Evolutionary conservation across 345 rosid species (phyloP).

Genomic region (Eucalyptus caleyi): DNA sequence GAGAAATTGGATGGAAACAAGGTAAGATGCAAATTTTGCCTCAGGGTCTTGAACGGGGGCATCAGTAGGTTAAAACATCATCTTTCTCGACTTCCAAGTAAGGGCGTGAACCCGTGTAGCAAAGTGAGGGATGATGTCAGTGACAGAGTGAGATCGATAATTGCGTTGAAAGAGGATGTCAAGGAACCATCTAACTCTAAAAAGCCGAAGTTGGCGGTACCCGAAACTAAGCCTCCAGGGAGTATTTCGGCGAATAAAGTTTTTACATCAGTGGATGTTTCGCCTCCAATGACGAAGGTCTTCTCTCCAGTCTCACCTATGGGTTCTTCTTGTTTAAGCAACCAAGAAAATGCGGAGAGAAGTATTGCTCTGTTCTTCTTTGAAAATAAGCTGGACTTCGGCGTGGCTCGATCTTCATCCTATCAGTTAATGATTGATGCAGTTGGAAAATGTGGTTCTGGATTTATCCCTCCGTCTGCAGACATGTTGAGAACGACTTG

Average conservation of each 20-base stretch:
- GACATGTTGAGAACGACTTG: constrained; percentile 45
- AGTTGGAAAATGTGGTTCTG: constrained; percentile 48
- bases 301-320: constrained; percentile 20
- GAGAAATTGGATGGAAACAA: constrained; percentile 86
- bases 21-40: constrained; percentile 74
- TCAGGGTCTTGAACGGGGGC: constrained; percentile 67
- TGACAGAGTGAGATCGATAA: constrained; percentile 54
- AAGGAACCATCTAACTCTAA: constrained; percentile 33
- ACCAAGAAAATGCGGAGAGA: constrained; percentile 57
- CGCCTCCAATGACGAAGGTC: constrained; percentile 34
- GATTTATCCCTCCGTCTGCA: constrained; percentile 41
- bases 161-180: constrained; percentile 48
- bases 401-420: constrained; percentile 60
- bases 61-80: constrained; percentile 90
- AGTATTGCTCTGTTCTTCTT: constrained; percentile 74
- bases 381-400: constrained; percentile 66
- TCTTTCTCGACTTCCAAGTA: constrained; percentile 75
- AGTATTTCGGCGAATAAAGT: constrained; percentile 13
- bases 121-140: constrained; percentile 79
- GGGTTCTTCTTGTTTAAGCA: constrained; percentile 10
- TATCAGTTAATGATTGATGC: constrained; percentile 66
- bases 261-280: constrained; percentile 12
- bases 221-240: constrained; percentile 33
- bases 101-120: constrained; percentile 87
- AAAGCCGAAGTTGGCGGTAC: constrained; percentile 19